Evolutionary conservation across 2,329 filamentous ascomycete species (phyloP), one percentile per base, ranked within the genome.

Genomic region (Westerdykella ornata): DNA sequence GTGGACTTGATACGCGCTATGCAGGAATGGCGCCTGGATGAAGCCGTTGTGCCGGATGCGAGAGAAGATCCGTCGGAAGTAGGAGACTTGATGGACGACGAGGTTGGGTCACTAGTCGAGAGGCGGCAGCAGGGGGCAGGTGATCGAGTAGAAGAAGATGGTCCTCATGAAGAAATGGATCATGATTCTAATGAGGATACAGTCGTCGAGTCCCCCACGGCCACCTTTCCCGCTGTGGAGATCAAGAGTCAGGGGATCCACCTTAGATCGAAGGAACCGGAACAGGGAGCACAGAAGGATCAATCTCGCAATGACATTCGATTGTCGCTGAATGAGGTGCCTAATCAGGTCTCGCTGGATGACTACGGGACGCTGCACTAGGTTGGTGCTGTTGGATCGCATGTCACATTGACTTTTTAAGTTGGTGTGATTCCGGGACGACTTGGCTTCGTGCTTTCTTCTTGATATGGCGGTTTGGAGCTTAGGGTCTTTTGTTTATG

Each of bases 1-100:
- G 74, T 77, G 32, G 74, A 77, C 49, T 70, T 77, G 42, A 75
- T 77, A 47, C 58, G 68, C 22, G 67, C 68, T 3, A 73, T 77
- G 49, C 74, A 77, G 63, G 71, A 72, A 48, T 77, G 74, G 74
- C 61, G 71, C 32, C 57, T 77, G 29, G 71, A 74, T 34, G 67
- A 69, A 42, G 63, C 69, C 17, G 57, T 59, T 14, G 67, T 77
- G 13, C 74, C 74, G 7, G 73, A 77, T 63, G 66, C 68, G 45
- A 62, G 73, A 38, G 66, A 70, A 43, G 68, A 72, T 35, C 58
- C 61, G 13, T 56, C 68, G 44, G 58, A 69, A 37, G 59, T 57
- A 8, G 63, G 69, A 46, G 58, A 65, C 4, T 48, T 63, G 9
- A 43, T 62, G n/a, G 59, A 60, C 20, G 55, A 59, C 34, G 44